phyloP scores from a whole-genome alignment of 2,329 filamentous ascomycete species.

The Aspergillus ochraceus region DNA sequence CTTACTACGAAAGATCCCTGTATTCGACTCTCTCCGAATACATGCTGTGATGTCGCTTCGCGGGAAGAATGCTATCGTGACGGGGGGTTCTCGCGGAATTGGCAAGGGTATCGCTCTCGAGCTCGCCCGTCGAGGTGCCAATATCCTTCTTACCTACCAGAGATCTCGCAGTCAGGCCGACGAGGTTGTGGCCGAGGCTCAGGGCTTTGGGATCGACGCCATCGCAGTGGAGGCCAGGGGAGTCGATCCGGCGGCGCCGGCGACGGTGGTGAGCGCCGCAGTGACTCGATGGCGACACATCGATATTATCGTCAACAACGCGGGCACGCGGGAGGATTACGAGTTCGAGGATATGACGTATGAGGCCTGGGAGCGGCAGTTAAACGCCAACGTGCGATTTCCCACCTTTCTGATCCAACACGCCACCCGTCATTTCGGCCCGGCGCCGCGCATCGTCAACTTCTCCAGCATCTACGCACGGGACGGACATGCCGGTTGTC shows the following conservation, averaged over 20 bases:
- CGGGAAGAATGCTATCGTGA: conserved; percentile 49
- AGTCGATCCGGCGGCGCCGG: background rate
- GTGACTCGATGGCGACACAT: conserved; percentile 8
- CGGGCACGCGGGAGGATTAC: conserved; percentile 9
- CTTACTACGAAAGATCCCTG: background rate
- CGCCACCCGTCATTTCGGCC: background rate
- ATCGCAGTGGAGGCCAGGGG: background rate
- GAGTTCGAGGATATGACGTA: conserved; percentile 1
- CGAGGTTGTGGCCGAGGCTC: conserved; percentile 2
- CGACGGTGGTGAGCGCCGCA: conserved; percentile 3
- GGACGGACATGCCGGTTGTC: too few relatives aligned
- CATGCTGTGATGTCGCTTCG: background rate
- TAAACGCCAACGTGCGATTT: background rate
- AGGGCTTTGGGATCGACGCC: background rate
- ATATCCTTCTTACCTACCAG: conserved; percentile 12
- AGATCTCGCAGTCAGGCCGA: conserved; percentile 2
- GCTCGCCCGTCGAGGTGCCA: conserved; percentile 49
- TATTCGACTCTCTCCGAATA: too few relatives aligned
- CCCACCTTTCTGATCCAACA: background rate
- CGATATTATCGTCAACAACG: conserved; percentile 14
- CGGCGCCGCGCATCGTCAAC: conserved; percentile 5
- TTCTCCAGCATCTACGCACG: conserved; percentile 3
- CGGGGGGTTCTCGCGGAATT: conserved; percentile 54
- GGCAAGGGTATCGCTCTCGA: conserved; percentile 51
- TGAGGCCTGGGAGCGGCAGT: background rate